Conservation (phyloP, 148 eudicot genomes). For the Rhododendron mucronatum region DNA sequence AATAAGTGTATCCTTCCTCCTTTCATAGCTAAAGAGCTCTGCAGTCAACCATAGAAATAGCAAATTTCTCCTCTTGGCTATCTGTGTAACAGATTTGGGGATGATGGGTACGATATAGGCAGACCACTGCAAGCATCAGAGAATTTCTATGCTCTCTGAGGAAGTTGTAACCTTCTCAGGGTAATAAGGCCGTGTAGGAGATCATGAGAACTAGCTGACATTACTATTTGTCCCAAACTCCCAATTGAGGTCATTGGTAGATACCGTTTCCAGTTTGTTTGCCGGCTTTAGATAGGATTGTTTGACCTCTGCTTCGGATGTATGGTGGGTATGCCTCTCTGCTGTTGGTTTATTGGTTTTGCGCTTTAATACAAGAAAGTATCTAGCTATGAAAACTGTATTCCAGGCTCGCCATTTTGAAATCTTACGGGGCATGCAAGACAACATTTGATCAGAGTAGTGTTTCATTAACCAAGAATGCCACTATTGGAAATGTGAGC, state of each 20-base stretch:
- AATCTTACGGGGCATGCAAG: background rate
- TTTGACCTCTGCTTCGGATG: background rate
- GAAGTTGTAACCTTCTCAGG: background rate
- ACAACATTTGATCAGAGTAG: background rate
- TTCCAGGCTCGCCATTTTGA: background rate
- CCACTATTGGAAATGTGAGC: background rate
- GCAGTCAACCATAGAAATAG: background rate
- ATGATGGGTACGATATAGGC: background rate
- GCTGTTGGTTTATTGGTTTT: background rate
- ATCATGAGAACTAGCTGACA: background rate
- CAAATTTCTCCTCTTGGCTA: background rate
- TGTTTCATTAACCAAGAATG: background rate
- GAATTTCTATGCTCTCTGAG: background rate
- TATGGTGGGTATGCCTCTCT: background rate
- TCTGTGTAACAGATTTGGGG: background rate
- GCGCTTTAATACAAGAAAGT: background rate
- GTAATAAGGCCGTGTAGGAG: background rate
- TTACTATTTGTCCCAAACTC: background rate
- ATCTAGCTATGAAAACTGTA: background rate
- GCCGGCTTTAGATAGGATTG: background rate
- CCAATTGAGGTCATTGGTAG: background rate
- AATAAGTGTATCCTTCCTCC: background rate
- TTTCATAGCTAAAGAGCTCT: background rate
- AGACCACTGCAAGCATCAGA: background rate
- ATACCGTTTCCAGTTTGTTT: background rate